Conservation (phyloP, 2,329 filamentous ascomycete species). For the Amesomyces nigricolor region DNA sequence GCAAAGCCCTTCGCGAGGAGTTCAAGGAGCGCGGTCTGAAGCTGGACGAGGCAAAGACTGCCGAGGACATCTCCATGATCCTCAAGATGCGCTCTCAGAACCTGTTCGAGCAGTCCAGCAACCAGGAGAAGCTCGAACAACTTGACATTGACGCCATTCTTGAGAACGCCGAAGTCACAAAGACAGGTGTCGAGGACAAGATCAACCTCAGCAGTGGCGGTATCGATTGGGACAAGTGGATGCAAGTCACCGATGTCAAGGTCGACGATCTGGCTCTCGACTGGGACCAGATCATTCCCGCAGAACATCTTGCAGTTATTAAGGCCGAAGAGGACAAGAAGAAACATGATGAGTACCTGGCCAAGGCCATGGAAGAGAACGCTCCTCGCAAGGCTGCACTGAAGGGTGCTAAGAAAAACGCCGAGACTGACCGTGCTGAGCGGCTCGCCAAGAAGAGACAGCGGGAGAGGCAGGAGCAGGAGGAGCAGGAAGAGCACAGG, state of each 20-base stretch:
- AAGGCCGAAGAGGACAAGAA: conserved; percentile 84
- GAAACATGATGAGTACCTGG: conserved; percentile 76
- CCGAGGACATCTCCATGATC: conserved; percentile 92
- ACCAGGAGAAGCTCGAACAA: conserved; percentile 93
- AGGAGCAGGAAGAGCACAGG: conserved; percentile 67
- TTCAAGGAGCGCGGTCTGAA: conserved; percentile 70
- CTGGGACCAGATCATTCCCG: conserved; percentile 98
- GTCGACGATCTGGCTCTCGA: conserved; percentile 74
- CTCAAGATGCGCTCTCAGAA: conserved; percentile 97
- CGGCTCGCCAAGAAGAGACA: conserved; percentile 61
- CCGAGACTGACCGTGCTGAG: conserved; percentile 56
- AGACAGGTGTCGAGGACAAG: conserved; percentile 90
- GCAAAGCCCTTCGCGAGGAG: conserved; percentile 68
- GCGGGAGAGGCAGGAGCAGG: conserved; percentile 61
- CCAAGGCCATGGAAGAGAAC: conserved; percentile 75
- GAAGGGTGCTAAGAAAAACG: conserved; percentile 47
- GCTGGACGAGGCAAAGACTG: conserved; percentile 77
- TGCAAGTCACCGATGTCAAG: conserved; percentile 97
- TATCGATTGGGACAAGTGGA: conserved; percentile 81
- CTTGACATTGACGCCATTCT: conserved; percentile 96
- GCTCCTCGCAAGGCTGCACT: conserved; percentile 70
- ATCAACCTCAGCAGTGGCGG: conserved; percentile 87
- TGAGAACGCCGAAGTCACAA: conserved; percentile 93
- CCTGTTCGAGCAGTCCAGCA: conserved; percentile 96
- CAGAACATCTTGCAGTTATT: conserved; percentile 82